Base-by-base conservation (phyloP, 805 yeast species). In the Lachancea sp. region DNA sequence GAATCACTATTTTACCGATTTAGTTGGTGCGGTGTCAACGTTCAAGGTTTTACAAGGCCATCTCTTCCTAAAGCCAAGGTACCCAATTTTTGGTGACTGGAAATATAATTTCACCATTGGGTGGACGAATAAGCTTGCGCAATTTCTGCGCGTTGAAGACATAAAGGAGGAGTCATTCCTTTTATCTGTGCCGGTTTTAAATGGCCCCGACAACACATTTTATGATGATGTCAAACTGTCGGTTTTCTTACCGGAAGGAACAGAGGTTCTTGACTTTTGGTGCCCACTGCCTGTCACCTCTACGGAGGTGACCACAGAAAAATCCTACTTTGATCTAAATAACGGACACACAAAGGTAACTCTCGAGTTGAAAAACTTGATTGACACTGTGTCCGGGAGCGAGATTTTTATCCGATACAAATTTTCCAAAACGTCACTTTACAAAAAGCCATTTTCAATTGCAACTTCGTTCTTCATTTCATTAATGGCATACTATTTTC, bases 81-180 rank as follows among this genome's bases (percentile, higher is more conserved):
- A 70, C 69, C 98, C 98, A n/a, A 60, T 92, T 5, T 84, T 86
- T 63, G 98, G 98, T 36, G 94, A 89, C 31, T 92, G 98, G 98
- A 74, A 80, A 54, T 90, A 87, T 65, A 87, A 90, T 65, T 92
- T 86, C 70, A 92, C 97, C 17, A 63, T 90, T 51, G 97, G 97
- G n/a, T 92, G 96, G 96, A 76, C 80, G 36, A 74, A 77, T 48
- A 65, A 70, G 16, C 63, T 89, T 30, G 54, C 65, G 12, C 64
- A 75, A 33, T 80, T 72, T 49, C 68, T 84, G 38, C 77, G 65
- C 50, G 53, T 60, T 29, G 50, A 69, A 13, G 45, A 50, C 20
- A 54, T 50, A 16, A 65, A 67, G 8, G 64, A 64, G 13, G 78
- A 75, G 43, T 61, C 68, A 11, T 85, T 76, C 56, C 56, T 83